A percentile compares a stretch with the other conserved stretches of the same genome.
Evolutionary conservation across 2,329 filamentous ascomycete genomes (phyloP).

Genomic region (Beauveria rudraprayagi): DNA sequence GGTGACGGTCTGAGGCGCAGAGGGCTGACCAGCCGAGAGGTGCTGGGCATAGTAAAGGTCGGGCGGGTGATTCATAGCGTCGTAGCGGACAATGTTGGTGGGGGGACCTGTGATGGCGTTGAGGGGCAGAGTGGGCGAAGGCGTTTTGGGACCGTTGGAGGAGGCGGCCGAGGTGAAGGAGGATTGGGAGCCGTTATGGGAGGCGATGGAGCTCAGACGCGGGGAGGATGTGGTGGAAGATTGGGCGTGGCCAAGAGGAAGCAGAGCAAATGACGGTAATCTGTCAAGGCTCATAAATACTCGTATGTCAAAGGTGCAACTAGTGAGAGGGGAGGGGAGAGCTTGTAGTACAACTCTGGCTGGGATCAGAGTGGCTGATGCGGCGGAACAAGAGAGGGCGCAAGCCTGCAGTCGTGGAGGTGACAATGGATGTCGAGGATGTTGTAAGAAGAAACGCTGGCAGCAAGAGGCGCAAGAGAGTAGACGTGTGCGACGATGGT

Average conservation of each 20-base stretch:
- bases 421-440: neutral
- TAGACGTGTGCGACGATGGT: neutral
- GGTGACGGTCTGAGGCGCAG: constrained; percentile 67
- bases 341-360: constrained; percentile 6
- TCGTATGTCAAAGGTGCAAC: neutral
- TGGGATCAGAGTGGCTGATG: neutral
- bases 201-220: constrained; percentile 67
- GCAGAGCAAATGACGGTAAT: constrained; percentile 62
- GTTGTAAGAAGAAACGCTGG: neutral
- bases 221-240: constrained; percentile 67
- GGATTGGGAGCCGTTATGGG: constrained; percentile 43
- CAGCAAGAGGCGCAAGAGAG: neutral
- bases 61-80: constrained; percentile 72
- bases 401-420: neutral
- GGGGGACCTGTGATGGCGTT: constrained; percentile 29
- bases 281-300: constrained; percentile 59
- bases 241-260: constrained; percentile 60
- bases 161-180: constrained; percentile 47
- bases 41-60: constrained; percentile 84
- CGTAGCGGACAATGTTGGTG: constrained; percentile 25
- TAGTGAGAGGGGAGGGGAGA: neutral
- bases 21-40: constrained; percentile 69
- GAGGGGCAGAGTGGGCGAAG: constrained; percentile 59
- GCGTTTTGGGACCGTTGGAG: constrained; percentile 64
- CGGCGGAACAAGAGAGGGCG: neutral